Percentiles rank a stretch among this genome's conserved stretches.
Conservation (phyloP, 2,329 filamentous ascomycete species). For the Paracoccidioides brasiliensis region DNA sequence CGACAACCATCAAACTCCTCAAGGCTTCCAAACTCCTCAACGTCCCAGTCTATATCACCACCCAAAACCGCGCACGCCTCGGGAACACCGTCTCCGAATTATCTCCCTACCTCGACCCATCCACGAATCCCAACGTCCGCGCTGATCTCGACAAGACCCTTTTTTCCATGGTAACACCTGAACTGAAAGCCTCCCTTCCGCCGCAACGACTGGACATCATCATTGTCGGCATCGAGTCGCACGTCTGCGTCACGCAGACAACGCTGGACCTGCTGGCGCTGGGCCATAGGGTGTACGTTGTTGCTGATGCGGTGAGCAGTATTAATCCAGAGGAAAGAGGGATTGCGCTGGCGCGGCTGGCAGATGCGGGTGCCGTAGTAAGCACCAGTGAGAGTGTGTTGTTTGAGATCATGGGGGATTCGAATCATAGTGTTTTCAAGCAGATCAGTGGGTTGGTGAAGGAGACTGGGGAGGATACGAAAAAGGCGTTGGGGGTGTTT, state of each 20-base stretch:
- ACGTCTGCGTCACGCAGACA: conserved; percentile 92
- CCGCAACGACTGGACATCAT: conserved; percentile 46
- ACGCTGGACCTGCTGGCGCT: conserved; percentile 62
- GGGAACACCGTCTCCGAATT: conserved; percentile 72
- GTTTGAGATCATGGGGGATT: conserved; percentile 82
- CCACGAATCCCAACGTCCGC: conserved; percentile 39
- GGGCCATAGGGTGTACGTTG: conserved; percentile 71
- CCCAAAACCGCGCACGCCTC: conserved; percentile 66
- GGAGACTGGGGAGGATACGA: conserved; percentile 59
- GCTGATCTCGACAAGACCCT: conserved; percentile 67
- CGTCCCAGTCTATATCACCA: conserved; percentile 75
- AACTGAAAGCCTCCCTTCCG: conserved; percentile 38
- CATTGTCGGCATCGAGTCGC: conserved; percentile 81
- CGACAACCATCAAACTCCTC: conserved; percentile 56
- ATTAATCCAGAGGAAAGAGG: conserved; percentile 71
- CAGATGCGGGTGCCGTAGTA: conserved; percentile 61
- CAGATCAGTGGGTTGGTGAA: conserved; percentile 64
- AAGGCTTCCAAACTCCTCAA: conserved; percentile 38
- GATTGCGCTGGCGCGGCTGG: conserved; percentile 62
- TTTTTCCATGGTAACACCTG: conserved; percentile 76
- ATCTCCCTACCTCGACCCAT: conserved; percentile 35
- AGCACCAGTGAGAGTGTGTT: conserved; percentile 82
- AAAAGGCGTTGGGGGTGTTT: conserved; percentile 51
- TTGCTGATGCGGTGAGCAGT: conserved; percentile 81
- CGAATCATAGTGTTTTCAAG: conserved; percentile 56